Evolutionary conservation across 192 early-diverging fungal species (phyloP).

Genomic region (Tieghemiomyces parasiticus): DNA sequence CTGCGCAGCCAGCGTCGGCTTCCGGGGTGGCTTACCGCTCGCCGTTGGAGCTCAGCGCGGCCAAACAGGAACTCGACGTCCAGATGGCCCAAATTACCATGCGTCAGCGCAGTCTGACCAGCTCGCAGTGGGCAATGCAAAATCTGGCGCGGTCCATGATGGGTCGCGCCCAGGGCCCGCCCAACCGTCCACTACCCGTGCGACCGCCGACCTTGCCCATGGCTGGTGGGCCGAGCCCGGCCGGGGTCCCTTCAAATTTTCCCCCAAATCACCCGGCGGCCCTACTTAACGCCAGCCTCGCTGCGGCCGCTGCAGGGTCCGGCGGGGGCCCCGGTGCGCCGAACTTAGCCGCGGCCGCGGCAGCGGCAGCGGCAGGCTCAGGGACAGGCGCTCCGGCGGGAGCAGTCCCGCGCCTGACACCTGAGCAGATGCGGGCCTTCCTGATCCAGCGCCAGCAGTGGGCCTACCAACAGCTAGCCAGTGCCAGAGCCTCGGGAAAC

Average conservation of each 20-base stretch:
- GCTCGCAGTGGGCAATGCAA: constrained; percentile 7
- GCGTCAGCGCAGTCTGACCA: constrained; percentile 3
- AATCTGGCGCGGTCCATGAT: constrained; percentile 6
- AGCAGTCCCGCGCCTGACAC: background rate
- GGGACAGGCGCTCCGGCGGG: background rate
- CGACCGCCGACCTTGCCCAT: background rate
- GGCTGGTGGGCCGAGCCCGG: too few species aligned
- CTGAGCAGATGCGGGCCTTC: constrained; percentile 2
- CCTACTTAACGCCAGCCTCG: too few species aligned
- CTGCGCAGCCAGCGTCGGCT: background rate
- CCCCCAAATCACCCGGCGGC: too few species aligned
- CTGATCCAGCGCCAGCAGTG: constrained; percentile 3
- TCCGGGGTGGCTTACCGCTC: background rate
- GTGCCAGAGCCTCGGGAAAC: background rate
- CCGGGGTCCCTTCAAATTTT: too few species aligned
- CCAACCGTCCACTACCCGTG: background rate
- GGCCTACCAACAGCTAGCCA: background rate
- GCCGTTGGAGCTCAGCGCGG: constrained; percentile 8
- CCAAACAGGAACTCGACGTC: constrained; percentile 10
- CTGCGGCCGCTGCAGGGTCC: background rate
- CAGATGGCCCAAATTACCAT: constrained; percentile 4
- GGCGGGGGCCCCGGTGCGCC: background rate
- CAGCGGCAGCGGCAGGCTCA: background rate
- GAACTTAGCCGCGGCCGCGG: background rate
- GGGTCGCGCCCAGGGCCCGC: background rate